A percentile compares a stretch with the other conserved stretches of the same genome.
Conservation (phyloP, 257 asterid species). For the Catharanthus roseus region DNA sequence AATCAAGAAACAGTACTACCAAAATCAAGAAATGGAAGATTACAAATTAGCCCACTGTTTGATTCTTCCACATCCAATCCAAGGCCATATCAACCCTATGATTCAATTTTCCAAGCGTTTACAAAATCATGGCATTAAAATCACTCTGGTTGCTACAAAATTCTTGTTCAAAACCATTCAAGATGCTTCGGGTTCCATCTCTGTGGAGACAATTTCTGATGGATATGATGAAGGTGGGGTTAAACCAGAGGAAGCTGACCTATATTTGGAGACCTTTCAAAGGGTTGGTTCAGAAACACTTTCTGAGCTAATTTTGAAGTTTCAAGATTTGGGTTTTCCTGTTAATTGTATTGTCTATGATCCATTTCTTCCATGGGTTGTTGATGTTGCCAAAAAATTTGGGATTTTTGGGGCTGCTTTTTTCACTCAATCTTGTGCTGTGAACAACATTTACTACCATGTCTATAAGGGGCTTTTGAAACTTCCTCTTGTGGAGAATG, state of each 20-base stretch:
- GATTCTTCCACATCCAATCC: constrained; percentile 29
- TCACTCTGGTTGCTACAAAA: constrained; percentile 10
- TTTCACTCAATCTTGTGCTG: constrained; percentile 50
- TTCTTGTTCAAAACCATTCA: constrained; percentile 6
- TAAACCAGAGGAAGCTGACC: constrained; percentile 17
- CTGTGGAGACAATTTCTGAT: constrained; percentile 22
- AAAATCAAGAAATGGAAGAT: background rate
- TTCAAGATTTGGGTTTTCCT: background rate
- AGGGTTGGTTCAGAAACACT: constrained; percentile 17
- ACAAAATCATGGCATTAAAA: constrained; percentile 19
- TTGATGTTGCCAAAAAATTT: constrained; percentile 13
- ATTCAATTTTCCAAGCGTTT: constrained; percentile 47
- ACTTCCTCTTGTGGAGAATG: too few species aligned
- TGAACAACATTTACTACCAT: too few species aligned
- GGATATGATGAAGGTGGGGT: constrained; percentile 13
- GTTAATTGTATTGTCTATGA: constrained; percentile 22
- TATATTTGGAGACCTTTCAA: constrained; percentile 26
- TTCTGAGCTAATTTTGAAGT: constrained; percentile 6
- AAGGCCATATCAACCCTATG: constrained; percentile 49
- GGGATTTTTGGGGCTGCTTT: constrained; percentile 33
- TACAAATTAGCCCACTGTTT: constrained; percentile 27
- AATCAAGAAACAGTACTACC: too few species aligned
- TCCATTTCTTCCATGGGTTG: constrained; percentile 24
- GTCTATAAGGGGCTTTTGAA: too few species aligned
- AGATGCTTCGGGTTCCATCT: constrained; percentile 19